These are phyloP conservation scores for Lactifluus subvellereus DNA, from an alignment of 768 basidiomycete genomes.

Conservation along the genomic window DNA sequence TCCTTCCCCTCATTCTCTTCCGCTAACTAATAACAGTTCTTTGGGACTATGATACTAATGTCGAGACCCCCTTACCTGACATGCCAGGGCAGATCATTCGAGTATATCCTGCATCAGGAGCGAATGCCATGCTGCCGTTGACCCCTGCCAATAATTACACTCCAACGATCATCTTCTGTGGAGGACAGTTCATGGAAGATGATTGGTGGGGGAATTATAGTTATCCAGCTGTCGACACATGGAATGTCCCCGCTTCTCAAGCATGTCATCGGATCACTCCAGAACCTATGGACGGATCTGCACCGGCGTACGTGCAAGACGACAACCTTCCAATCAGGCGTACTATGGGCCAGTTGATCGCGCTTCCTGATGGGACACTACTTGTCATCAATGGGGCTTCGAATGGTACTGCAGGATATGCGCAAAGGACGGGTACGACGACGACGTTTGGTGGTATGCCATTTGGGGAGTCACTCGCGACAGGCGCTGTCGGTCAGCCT, in stretches of 20 bases:
- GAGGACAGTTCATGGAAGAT: slow-evolving; percentile 75
- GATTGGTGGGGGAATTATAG: slow-evolving; percentile 72
- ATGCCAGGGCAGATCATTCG: slow-evolving; percentile 73
- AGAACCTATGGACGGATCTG: slow-evolving; percentile 65
- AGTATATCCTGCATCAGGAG: slow-evolving; percentile 64
- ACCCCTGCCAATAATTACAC: slow-evolving; percentile 85
- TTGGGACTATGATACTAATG: slow-evolving; percentile 50
- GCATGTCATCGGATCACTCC: slow-evolving; percentile 85
- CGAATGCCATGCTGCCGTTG: slow-evolving; percentile 62
- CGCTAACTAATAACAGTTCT: slow-evolving; percentile 33
- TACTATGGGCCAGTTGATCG: slow-evolving; percentile 83
- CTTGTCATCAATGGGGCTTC: slow-evolving; percentile 75
- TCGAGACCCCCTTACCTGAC: slow-evolving; percentile 68
- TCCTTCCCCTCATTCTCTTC: slow-evolving; percentile 9
- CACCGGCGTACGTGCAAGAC: slow-evolving; percentile 58
- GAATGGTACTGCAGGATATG: slow-evolving; percentile 88
- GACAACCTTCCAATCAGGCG: slow-evolving; percentile 70
- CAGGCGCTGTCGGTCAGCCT: slow-evolving; percentile 74
- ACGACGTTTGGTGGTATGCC: slow-evolving; percentile 49
- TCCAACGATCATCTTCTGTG: slow-evolving; percentile 85
- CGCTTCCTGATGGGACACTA: slow-evolving; percentile 72
- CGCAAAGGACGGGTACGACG: slow-evolving; percentile 39
- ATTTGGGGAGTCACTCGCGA: slow-evolving; percentile 64
- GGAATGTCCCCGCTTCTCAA: slow-evolving; percentile 57
- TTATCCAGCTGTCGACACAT: slow-evolving; percentile 67